A percentile compares a stretch with the other conserved stretches of the same genome.
phyloP scores from a whole-genome alignment of 208 protist species.

The Leishmania major region DNA sequence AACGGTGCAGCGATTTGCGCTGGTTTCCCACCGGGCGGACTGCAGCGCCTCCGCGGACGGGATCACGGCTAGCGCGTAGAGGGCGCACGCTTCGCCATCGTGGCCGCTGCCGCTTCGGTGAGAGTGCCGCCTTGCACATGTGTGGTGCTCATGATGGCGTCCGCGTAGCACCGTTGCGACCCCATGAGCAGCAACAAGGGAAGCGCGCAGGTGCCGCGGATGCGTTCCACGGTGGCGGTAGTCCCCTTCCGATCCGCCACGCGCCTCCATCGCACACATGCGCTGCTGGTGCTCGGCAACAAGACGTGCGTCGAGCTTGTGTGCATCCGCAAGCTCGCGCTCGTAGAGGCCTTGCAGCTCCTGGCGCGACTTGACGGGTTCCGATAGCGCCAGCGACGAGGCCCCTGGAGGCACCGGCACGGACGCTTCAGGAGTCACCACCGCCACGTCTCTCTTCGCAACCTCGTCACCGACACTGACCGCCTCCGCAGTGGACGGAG shows the following conservation, averaged over 20 bases:
- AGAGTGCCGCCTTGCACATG: not conserved
- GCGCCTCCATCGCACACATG: not conserved
- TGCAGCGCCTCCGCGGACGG: conserved; percentile 16
- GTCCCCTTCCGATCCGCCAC: not conserved
- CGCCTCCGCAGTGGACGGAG: not conserved
- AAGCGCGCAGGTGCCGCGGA: not conserved
- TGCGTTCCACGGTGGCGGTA: not conserved
- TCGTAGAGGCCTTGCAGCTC: conserved; percentile 29
- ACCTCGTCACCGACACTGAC: not conserved
- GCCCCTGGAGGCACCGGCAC: not conserved
- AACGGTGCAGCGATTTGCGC: not conserved
- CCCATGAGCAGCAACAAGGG: not conserved
- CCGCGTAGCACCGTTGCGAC: conserved; percentile 10
- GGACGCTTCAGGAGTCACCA: not conserved
- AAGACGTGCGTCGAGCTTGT: conserved; percentile 12
- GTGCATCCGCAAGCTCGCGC: conserved; percentile 8
- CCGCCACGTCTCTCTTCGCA: not conserved
- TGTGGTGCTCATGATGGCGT: not conserved
- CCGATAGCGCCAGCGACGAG: conserved; percentile 12
- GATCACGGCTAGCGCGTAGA: conserved; percentile 16
- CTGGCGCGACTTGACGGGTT: conserved; percentile 12
- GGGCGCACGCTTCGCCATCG: not conserved
- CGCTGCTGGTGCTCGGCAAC: conserved; percentile 16
- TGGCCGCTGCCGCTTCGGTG: not conserved
- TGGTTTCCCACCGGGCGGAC: conserved; percentile 13